Evolutionary conservation across 805 yeast species (phyloP), one percentile per base, ranked within the genome.

Genomic region (Pichia sporocuriosa): DNA sequence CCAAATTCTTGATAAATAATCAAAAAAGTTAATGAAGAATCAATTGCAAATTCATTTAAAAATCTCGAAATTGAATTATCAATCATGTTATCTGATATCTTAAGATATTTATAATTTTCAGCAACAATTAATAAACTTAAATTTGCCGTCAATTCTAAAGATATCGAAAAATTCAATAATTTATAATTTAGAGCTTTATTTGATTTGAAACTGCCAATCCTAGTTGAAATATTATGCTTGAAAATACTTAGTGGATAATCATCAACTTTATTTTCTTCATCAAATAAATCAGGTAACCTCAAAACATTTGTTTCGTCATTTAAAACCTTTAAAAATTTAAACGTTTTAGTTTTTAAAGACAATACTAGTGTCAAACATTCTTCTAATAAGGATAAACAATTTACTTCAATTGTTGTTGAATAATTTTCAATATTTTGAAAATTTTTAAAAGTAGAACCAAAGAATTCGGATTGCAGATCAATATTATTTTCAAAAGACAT

Each of bases 1-100:
- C 72, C 73, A 48, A 65, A 63, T 32, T 67, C 63, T 35, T 54
- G 53, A 42, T 58, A 59, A 15, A 57, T 54, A 24, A 49, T 29
- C 26, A 57, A 32, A 32, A 46, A 51, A 8, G 48, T 49, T 27
- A 45, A 32, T 15, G 55, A 23, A 12, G 51, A 48, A 27, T 48
- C 46, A 13, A 37, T 21, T 4, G 44, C 21, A 36, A 39, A 45
- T 34, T 44, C 44, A 44, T 45, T 39, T 21, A 45, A 22, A 13
- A 38, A 4, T 43, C 40, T 29, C 34, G 47, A 36, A 42, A 45
- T 29, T 42, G 52, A 48, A 11, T 38, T 40, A 31, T 45, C 47
- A 13, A 34, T 21, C 12, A 20, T 17, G 30, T 13, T 22, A 15
- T 37, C 35, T 15, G 35, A 20, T 6, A 26, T 11, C 28, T 49